Percentiles rank a stretch among this genome's conserved stretches.
Evolutionary conservation across 2,329 filamentous ascomycete genomes (phyloP).

Genomic region (Stemphylium vesicarium): DNA sequence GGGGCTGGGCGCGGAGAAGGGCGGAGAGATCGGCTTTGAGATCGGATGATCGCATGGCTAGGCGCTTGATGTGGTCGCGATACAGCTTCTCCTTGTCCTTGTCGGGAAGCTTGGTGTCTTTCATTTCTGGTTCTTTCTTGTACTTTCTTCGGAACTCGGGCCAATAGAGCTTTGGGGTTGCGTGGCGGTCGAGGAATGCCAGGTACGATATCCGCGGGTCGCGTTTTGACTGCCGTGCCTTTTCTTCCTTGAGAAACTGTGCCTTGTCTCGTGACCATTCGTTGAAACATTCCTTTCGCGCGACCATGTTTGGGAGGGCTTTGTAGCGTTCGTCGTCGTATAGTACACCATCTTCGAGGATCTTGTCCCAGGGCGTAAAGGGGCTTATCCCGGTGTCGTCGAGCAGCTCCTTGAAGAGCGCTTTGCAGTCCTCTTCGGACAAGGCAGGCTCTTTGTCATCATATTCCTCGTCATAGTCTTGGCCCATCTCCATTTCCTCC

Average conservation of each 20-base stretch:
- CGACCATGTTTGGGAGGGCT: constrained; percentile 78
- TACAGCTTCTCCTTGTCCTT: constrained; percentile 83
- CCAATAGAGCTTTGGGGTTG: constrained; percentile 94
- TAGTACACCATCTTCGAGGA: constrained; percentile 81
- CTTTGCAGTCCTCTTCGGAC: constrained; percentile 75
- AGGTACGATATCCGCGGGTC: constrained; percentile 86
- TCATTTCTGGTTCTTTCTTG: constrained; percentile 81
- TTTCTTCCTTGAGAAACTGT: constrained; percentile 71
- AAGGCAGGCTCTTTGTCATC: constrained; percentile 71
- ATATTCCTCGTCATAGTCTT: constrained; percentile 76
- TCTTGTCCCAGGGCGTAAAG: constrained; percentile 88
- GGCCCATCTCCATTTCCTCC: constrained; percentile 78
- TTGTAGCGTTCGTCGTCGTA: constrained; percentile 89
- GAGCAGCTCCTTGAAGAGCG: constrained; percentile 84
- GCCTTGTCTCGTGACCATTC: constrained; percentile 84
- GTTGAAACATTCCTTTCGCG: constrained; percentile 81
- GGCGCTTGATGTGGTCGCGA: constrained; percentile 71
- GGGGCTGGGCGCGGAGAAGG: constrained; percentile 68
- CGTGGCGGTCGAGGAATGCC: constrained; percentile 78
- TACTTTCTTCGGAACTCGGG: constrained; percentile 93
- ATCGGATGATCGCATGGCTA: constrained; percentile 69
- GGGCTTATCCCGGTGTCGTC: constrained; percentile 83
- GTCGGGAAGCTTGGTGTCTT: constrained; percentile 64
- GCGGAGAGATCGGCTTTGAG: constrained; percentile 73
- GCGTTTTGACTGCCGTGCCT: constrained; percentile 76